These are phyloP conservation scores for Naumovozyma dairenensis DNA, from an alignment of 805 yeast genomes.

Conservation along the genomic window DNA sequence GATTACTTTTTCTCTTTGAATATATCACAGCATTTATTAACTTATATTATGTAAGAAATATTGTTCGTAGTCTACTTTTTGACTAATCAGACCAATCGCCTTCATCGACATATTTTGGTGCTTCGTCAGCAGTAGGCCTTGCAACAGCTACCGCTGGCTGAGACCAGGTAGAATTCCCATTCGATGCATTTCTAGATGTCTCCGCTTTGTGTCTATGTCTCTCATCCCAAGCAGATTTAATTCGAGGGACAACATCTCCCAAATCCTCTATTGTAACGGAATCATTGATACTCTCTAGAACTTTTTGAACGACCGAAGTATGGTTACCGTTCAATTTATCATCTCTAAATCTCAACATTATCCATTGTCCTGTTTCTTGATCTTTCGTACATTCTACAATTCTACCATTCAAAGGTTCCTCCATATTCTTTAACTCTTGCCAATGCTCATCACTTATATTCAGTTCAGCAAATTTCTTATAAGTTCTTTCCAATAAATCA, in stretches of 20 bases:
- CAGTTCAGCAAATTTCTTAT: slow-evolving; percentile 60
- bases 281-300: slow-evolving; percentile 75
- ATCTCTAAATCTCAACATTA: slow-evolving; percentile 79
- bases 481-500: slow-evolving; percentile 33
- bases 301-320: slow-evolving; percentile 67
- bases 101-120: slow-evolving; percentile 27
- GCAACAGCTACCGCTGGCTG: no score
- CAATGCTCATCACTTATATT: slow-evolving; percentile 63
- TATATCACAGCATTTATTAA: no score
- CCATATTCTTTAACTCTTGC: slow-evolving; percentile 56
- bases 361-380: slow-evolving; percentile 59
- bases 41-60: no score
- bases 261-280: slow-evolving; percentile 77
- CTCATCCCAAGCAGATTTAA: slow-evolving; percentile 52
- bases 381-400: slow-evolving; percentile 77
- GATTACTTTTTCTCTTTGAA: no score
- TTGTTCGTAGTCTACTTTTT: no score
- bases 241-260: slow-evolving; percentile 43
- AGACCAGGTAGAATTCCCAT: slow-evolving; percentile 4
- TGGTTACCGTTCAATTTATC: slow-evolving; percentile 89
- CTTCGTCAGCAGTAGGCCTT: slow-evolving; percentile 3
- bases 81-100: slow-evolving; percentile 28
- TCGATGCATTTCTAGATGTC: no score
- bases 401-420: slow-evolving; percentile 81
- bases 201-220: slow-evolving; percentile 42